Evolutionary conservation across 2,329 filamentous ascomycete species (phyloP), one percentile per base, ranked within the genome.

Genomic region (Fusarium newnesense): DNA sequence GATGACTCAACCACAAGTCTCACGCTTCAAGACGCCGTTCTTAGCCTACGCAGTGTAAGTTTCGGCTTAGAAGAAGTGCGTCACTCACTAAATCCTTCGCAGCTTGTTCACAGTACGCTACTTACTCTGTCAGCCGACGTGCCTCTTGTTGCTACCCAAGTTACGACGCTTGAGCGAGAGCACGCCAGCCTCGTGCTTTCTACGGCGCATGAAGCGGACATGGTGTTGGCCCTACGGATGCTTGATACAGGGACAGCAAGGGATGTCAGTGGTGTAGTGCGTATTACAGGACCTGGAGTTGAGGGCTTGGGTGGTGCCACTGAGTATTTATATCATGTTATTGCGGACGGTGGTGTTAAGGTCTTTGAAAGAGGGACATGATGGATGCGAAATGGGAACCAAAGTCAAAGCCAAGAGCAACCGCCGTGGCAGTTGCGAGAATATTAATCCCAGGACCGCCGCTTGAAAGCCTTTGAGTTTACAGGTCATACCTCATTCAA

Each of bases 211-310:
- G 87, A 90, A 76, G 94, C 95, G 13, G 84, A 89, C n/a, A 85
- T 88, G 70, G 87, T 96, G 7, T 83, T 97, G 76, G 90, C 93
- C 69, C 84, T 96, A 65, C 87, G 95, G 59, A 87, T 92, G 78
- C 82, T 98, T 69, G 95, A 97, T 78, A 97, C 95, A 0, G 96
- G 96, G 2, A 91, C 91, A n/a, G 95, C 96, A 70, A 92, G 89
- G 79, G 96, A 98, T 82, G 94, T 98, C 37, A 97, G 94, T 82
- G 96, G 96, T 6, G 94, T 97, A 47, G 78, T 98, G 71, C 88
- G 95, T 74, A 86, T 96, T 56, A 95, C 93, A 24, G 86, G 87
- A 49, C 80, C 78, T 30, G 78, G 75, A 46, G 65, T 72, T 15
- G 77, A 78, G 34, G 72, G 59, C 36, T 76, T 70, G 28, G 77